phyloP scores from a whole-genome alignment of 345 rosid species.

The Camelina sativa region DNA sequence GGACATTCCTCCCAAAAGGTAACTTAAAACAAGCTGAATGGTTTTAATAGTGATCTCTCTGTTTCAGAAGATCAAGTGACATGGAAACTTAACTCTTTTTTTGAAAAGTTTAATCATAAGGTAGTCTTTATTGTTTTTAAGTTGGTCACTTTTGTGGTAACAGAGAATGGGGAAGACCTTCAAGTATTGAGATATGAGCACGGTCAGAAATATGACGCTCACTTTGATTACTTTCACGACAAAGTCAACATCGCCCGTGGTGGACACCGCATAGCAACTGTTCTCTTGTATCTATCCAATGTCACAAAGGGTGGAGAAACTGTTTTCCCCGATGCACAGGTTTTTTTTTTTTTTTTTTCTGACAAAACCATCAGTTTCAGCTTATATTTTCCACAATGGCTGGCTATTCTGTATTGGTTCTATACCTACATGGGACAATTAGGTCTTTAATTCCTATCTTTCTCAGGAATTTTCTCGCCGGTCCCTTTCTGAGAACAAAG shows the following conservation, averaged over 20 bases:
- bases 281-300: conserved; percentile 87
- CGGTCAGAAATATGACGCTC: conserved; percentile 94
- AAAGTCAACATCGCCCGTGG: conserved; percentile 91
- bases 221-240: conserved; percentile 86
- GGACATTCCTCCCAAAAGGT: conserved; percentile 99
- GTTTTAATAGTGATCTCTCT: background rate
- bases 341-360: conserved; percentile 49
- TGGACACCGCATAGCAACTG: conserved; percentile 90
- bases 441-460: background rate
- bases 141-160: conserved; percentile 25
- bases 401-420: conserved; percentile 15
- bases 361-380: background rate
- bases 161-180: conserved; percentile 95
- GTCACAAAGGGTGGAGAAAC: conserved; percentile 97
- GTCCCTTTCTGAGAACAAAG: conserved; percentile 52
- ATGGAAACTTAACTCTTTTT: conserved; percentile 3
- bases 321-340: conserved; percentile 90
- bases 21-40: conserved; percentile 12
- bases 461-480: conserved; percentile 72
- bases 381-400: conserved; percentile 3
- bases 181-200: conserved; percentile 87
- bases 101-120: background rate
- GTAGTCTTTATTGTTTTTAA: conserved; percentile 15
- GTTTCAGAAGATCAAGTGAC: conserved; percentile 6
- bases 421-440: background rate